Evolutionary conservation across 202 grass and related monocot species (phyloP).

Genomic region (Miscanthus sacchariflorus): DNA sequence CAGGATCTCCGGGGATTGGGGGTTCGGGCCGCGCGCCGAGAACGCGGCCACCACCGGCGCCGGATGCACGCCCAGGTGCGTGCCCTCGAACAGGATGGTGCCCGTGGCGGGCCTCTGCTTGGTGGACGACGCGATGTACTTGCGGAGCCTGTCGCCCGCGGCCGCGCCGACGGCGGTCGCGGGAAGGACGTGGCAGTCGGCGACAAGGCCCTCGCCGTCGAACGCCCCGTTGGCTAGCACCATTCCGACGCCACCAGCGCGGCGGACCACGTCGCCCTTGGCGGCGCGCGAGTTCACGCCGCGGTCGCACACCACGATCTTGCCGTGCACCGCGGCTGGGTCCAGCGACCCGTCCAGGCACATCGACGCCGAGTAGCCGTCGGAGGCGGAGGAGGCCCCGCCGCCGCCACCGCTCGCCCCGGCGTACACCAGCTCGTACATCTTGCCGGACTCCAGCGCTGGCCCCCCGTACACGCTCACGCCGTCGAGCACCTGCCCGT

Average conservation of each 20-base stretch:
- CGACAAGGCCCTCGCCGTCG: constrained; percentile 90
- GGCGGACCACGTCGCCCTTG: constrained; percentile 84
- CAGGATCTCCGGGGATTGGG: constrained; percentile 84
- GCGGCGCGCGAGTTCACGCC: constrained; percentile 83
- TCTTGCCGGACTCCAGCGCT: constrained; percentile 54
- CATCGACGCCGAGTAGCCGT: constrained; percentile 80
- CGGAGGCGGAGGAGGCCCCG: constrained; percentile 40
- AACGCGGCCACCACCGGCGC: constrained; percentile 90
- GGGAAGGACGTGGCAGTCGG: constrained; percentile 92
- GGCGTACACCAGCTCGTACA: constrained; percentile 79
- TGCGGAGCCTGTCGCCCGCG: constrained; percentile 68
- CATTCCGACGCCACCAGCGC: constrained; percentile 76
- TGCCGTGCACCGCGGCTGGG: constrained; percentile 54
- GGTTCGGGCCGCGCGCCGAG: constrained; percentile 86
- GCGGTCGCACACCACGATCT: constrained; percentile 90
- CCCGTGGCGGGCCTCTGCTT: constrained; percentile 62
- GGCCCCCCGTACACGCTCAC: constrained; percentile 90
- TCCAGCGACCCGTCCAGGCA: constrained; percentile 93
- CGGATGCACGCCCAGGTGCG: constrained; percentile 80
- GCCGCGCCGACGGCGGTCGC: constrained; percentile 76
- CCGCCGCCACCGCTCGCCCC: constrained; percentile 42
- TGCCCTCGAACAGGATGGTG: constrained; percentile 86
- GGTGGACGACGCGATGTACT: constrained; percentile 70
- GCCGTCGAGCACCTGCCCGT: constrained; percentile 71
- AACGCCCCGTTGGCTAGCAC: constrained; percentile 92